phyloP scores from a whole-genome alignment of 2,329 filamentous ascomycete genomes.

The Sphaerulina populicola region DNA sequence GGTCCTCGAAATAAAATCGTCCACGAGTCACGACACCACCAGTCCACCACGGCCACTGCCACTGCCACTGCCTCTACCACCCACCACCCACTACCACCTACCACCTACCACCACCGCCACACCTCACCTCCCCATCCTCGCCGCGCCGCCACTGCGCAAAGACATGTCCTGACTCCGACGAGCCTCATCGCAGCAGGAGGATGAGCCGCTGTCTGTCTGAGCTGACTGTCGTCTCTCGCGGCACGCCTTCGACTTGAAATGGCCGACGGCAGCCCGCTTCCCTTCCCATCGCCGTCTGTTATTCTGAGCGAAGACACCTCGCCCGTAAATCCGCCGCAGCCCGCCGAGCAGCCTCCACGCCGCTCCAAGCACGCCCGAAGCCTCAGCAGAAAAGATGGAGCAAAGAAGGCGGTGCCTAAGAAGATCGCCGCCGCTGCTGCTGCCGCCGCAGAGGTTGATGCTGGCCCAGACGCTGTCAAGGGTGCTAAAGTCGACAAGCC shows the following conservation, averaged over 20 bases:
- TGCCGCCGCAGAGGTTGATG: constrained; percentile 11
- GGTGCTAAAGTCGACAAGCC: constrained; percentile 47
- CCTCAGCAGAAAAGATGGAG: constrained; percentile 18
- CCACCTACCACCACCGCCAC: no score
- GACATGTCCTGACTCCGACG: constrained; percentile 1
- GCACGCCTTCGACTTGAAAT: constrained; percentile 24
- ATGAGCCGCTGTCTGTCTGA: background rate
- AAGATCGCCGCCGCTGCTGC: constrained; percentile 16
- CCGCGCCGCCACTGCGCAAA: background rate
- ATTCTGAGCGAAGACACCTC: constrained; percentile 38
- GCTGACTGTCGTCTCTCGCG: background rate
- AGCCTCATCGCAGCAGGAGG: background rate
- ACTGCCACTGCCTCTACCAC: no score
- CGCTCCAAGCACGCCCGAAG: constrained; percentile 28
- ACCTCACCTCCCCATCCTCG: no score
- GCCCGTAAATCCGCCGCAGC: constrained; percentile 22
- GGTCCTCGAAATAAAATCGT: no score
- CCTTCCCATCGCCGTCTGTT: constrained; percentile 52
- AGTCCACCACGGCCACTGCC: no score
- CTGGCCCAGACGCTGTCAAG: constrained; percentile 17
- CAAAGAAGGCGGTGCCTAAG: constrained; percentile 21
- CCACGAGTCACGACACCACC: no score
- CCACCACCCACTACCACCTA: no score
- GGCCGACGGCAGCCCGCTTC: constrained; percentile 46
- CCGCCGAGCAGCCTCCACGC: constrained; percentile 20